Conservation (phyloP, 495 filamentous ascomycete species). For the Aspergillus indologenus region DNA sequence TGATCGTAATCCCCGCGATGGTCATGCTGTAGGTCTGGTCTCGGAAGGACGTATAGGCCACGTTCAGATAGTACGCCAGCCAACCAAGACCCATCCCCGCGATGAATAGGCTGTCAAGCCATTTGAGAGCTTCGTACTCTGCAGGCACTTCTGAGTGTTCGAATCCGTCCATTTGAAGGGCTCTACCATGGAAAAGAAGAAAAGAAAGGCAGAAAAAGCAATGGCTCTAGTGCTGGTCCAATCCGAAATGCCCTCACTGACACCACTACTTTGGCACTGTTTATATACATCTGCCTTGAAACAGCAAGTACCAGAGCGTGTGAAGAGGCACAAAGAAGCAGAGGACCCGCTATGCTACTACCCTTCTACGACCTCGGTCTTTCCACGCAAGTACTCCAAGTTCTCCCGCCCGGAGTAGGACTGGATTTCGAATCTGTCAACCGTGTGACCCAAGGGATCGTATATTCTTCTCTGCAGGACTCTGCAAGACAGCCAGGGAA, state of each 20-base stretch:
- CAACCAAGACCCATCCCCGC: slow-evolving; percentile 18
- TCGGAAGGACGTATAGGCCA: slow-evolving; percentile 18
- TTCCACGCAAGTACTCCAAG: too few species aligned
- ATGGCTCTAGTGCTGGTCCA: neutral
- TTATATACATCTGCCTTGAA: neutral
- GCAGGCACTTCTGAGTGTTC: slow-evolving; percentile 8
- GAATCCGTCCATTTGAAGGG: slow-evolving; percentile 17
- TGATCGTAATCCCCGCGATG: slow-evolving; percentile 20
- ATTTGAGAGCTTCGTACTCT: slow-evolving; percentile 12
- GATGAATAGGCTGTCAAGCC: slow-evolving; percentile 12
- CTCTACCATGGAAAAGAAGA: neutral
- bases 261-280: neutral
- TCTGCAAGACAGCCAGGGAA: slow-evolving; percentile 5
- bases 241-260: neutral
- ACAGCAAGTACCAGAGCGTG: neutral
- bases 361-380: neutral
- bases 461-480: neutral
- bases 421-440: neutral
- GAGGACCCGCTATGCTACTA: neutral
- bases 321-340: neutral
- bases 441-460: neutral
- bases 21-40: slow-evolving; percentile 22
- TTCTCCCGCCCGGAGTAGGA: neutral
- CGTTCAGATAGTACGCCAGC: slow-evolving; percentile 19
- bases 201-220: neutral